These are phyloP conservation scores for Pleurotus eryngii DNA, from an alignment of 768 basidiomycete genomes.

Conservation along the genomic window DNA sequence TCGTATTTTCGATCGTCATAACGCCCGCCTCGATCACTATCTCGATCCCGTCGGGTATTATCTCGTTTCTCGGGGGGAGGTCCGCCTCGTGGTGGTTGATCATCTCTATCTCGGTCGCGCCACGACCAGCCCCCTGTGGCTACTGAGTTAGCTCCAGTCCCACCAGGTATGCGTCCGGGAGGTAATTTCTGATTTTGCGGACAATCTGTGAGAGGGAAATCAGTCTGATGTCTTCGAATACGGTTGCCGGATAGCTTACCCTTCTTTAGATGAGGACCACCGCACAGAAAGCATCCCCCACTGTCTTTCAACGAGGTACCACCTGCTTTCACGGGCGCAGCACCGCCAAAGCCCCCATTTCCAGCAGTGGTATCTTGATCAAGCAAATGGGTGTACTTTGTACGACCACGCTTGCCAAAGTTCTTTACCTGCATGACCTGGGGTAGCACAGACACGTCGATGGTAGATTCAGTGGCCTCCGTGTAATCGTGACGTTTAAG, in stretches of 20 bases:
- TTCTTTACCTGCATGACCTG: slow-evolving; percentile 97
- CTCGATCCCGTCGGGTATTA: slow-evolving; percentile 13
- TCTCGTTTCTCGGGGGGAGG: slow-evolving; percentile 14
- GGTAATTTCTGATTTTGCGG: slow-evolving; percentile 45
- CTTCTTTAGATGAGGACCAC: slow-evolving; percentile 91
- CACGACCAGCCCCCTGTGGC: slow-evolving; percentile 23
- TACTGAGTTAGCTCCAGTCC: slow-evolving; percentile 31
- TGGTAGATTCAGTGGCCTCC: slow-evolving; percentile 81
- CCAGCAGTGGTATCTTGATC: slow-evolving; percentile 86
- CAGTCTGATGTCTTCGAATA: background rate
- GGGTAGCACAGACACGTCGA: slow-evolving; percentile 87
- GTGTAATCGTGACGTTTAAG: slow-evolving; percentile 83
- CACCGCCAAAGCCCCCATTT: slow-evolving; percentile 65
- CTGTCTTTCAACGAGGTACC: slow-evolving; percentile 46
- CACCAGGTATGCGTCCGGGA: slow-evolving; percentile 19
- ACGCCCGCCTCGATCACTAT: slow-evolving; percentile 18
- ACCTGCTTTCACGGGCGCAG: slow-evolving; percentile 49
- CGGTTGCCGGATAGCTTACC: slow-evolving; percentile 40
- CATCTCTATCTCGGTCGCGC: slow-evolving; percentile 23
- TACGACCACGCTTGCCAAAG: slow-evolving; percentile 88
- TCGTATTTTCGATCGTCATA: slow-evolving; percentile 21
- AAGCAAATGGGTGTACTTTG: slow-evolving; percentile 93
- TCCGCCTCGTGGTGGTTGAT: background rate
- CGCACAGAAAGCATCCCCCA: slow-evolving; percentile 89
- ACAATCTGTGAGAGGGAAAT: slow-evolving; percentile 33